Base-by-base conservation (phyloP, 768 basidiomycete genomes). In the Tricholoma saponaceum region DNA sequence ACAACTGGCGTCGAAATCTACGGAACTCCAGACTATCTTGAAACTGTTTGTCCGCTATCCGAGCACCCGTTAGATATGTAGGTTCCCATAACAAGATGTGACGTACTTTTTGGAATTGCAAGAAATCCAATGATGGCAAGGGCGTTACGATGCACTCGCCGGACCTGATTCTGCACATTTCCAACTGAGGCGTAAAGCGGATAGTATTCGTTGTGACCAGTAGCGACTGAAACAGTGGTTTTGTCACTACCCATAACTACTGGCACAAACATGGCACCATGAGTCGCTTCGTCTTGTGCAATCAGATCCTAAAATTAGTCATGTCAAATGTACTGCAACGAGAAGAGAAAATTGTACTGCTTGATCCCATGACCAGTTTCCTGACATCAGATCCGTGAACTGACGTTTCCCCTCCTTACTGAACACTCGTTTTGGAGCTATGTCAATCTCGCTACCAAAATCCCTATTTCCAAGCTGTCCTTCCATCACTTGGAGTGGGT, bases 361-460 rank as follows among this genome's bases (percentile, higher is more conserved):
- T 50, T 81, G 76, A 5, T 63, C 53, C 75, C 74, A 79, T 3
- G 72, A 72, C 63, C 68, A 79, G 30, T 74, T 64, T 3, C 73
- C 78, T 0, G 75, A 76, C 73, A 79, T 76, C 16, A 80, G 60
- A 62, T 79, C 65, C 3, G 33, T 39, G 53, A 62, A 76, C 4
- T 60, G 65, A 0, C 70, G 59, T 18, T 67, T 62, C 0, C 66
- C 70, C 8, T 65, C 47, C 64, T 52, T 41, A 10, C 66, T 68
- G 25, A 62, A 58, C 8, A 70, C 67, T 10, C 63, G 57, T 43
- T 70, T 70, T 0, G 75, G 74, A 12, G 66, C 62, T 33, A 61
- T 67, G 54, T 78, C 74, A 6, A 74, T 69, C 22, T 69, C 60
- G 0, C 58, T 62, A 0, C 61, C 56, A 56, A 75, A 75, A 8